phyloP scores from a whole-genome alignment of 768 basidiomycete genomes.

The Rhodotorula toruloides region DNA sequence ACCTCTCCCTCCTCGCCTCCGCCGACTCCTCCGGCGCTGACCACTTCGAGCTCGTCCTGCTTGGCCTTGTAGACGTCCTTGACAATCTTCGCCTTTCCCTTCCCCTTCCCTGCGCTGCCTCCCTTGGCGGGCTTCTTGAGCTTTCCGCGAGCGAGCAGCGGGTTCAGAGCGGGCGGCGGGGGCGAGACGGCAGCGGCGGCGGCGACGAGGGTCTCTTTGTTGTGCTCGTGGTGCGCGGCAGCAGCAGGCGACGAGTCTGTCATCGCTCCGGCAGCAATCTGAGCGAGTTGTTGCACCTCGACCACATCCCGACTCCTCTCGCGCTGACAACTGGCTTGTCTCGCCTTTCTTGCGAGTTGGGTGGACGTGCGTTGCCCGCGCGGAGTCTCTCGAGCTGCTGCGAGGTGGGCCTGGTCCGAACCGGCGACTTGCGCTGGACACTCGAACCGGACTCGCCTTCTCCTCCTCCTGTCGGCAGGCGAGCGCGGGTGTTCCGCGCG shows the following conservation, averaged over 20 bases:
- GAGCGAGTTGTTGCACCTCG: too few relatives aligned
- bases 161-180: conserved; percentile 12
- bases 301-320: too few relatives aligned
- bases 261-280: background rate
- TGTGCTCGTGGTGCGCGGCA: conserved; percentile 17
- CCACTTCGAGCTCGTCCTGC: conserved; percentile 27
- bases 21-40: background rate
- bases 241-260: background rate
- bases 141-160: conserved; percentile 36
- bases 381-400: too few relatives aligned
- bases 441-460: too few relatives aligned
- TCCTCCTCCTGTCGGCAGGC: too few relatives aligned
- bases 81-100: conserved; percentile 8
- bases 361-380: too few relatives aligned
- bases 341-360: too few relatives aligned
- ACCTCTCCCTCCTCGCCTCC: conserved; percentile 48
- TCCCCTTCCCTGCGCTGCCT: background rate
- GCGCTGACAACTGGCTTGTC: too few relatives aligned
- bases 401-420: too few relatives aligned
- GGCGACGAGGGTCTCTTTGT: conserved; percentile 13
- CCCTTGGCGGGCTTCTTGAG: conserved; percentile 5
- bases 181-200: conserved; percentile 4
- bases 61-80: conserved; percentile 27
- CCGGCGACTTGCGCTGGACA: too few relatives aligned
- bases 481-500: too few relatives aligned